Conservation (phyloP, 768 basidiomycete species). For the Dendrothele bispora region DNA sequence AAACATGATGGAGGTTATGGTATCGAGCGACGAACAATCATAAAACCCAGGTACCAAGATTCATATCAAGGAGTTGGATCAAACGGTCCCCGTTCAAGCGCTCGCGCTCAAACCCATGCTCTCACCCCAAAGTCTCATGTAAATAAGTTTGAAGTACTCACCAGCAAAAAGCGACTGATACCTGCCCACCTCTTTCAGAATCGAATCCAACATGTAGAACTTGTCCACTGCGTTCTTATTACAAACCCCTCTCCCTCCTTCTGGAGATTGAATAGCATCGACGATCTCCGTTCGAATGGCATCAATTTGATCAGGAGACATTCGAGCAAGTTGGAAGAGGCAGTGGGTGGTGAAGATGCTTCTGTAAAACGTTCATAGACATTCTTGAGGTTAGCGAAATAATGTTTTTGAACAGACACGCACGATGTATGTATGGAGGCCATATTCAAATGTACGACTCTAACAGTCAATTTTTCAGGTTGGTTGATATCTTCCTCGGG, state of each 20-base stretch:
- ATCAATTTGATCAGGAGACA: constrained; percentile 10
- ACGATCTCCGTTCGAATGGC: constrained; percentile 12
- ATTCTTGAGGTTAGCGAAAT: not conserved
- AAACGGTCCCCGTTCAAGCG: no score
- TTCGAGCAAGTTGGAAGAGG: constrained; percentile 15
- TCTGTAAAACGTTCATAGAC: not conserved
- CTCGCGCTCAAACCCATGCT: no score
- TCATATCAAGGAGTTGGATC: no score
- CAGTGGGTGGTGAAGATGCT: constrained; percentile 17
- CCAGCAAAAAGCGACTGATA: constrained; percentile 13
- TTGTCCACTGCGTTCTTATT: constrained; percentile 16
- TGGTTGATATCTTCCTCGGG: constrained; percentile 11
- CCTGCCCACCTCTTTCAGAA: constrained; percentile 17
- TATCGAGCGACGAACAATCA: no score
- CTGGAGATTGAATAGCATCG: constrained; percentile 12
- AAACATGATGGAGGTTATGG: not conserved
- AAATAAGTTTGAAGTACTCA: not conserved
- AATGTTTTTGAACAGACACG: not conserved
- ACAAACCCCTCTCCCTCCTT: constrained; percentile 10
- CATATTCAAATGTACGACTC: constrained; percentile 18
- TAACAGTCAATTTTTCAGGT: not conserved
- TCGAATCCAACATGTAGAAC: constrained; percentile 16
- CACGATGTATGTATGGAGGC: constrained; percentile 17
- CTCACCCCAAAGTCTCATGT: not conserved
- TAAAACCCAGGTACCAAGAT: no score